These are phyloP conservation scores for Thelonectria discophora DNA, from an alignment of 2,329 filamentous ascomycete species.

Conservation along the genomic window DNA sequence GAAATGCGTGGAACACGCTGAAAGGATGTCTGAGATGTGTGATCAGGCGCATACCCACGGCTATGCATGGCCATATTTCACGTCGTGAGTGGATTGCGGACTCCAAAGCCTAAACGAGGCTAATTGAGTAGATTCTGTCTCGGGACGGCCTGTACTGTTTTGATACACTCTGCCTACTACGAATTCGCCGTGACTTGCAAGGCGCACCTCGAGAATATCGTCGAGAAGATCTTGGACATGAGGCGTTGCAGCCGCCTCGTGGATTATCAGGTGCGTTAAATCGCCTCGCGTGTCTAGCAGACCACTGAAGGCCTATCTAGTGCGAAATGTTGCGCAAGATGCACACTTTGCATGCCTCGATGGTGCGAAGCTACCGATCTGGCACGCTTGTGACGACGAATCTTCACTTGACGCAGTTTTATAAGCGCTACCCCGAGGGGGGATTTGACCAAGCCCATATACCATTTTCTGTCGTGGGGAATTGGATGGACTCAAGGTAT, in stretches of 20 bases:
- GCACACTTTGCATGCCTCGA: slow-evolving; percentile 20
- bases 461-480: slow-evolving; percentile 12
- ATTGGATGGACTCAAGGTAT: slow-evolving; percentile 24
- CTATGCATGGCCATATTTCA: slow-evolving; percentile 29
- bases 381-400: slow-evolving; percentile 24
- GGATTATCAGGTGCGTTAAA: slow-evolving; percentile 15
- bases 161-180: slow-evolving; percentile 26
- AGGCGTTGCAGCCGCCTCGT: slow-evolving; percentile 8
- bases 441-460: slow-evolving; percentile 25
- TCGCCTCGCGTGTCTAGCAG: too few relatives aligned
- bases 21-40: slow-evolving; percentile 14
- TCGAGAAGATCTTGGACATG: slow-evolving; percentile 20
- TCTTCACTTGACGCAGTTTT: slow-evolving; percentile 26
- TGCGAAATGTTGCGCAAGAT: slow-evolving; percentile 26
- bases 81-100: neutral
- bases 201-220: slow-evolving; percentile 6
- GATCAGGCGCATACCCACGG: slow-evolving; percentile 14
- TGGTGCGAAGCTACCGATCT: slow-evolving; percentile 23
- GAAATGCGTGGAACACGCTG: slow-evolving; percentile 21
- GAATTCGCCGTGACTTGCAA: neutral
- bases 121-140: slow-evolving; percentile 19
- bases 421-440: slow-evolving; percentile 25
- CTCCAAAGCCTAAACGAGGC: neutral
- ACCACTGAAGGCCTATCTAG: slow-evolving; percentile 1
- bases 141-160: slow-evolving; percentile 22